These are phyloP conservation scores for Mikania micrantha DNA, from an alignment of 129 eudicot species.

Conservation along the genomic window DNA sequence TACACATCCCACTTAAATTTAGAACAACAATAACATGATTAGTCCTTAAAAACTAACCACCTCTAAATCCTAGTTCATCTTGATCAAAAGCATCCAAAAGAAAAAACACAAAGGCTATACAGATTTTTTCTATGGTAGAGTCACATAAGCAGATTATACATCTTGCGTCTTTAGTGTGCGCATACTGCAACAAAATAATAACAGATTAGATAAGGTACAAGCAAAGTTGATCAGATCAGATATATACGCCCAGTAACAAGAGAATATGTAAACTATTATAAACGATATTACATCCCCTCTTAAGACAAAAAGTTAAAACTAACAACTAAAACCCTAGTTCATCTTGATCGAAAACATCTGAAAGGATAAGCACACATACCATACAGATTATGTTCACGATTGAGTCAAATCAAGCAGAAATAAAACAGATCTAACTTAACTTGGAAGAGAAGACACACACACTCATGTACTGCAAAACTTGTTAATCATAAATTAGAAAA, in stretches of 20 bases:
- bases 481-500: not conserved
- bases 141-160: slow-evolving; percentile 9
- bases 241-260: not conserved
- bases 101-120: not conserved
- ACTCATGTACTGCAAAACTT: not conserved
- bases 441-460: slow-evolving; percentile 7
- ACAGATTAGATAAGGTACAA: not conserved
- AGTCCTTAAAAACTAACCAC: too few relatives aligned
- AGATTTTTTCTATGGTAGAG: not conserved
- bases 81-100: not conserved
- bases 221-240: slow-evolving; percentile 5
- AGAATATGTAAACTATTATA: not conserved
- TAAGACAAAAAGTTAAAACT: not conserved
- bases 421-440: slow-evolving; percentile 11
- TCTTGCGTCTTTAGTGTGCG: not conserved
- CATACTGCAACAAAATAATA: not conserved
- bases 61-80: slow-evolving; percentile 3
- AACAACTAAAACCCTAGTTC: slow-evolving; percentile 5
- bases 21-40: not conserved
- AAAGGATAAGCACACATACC: not conserved
- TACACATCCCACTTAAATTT: too few relatives aligned
- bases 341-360: not conserved
- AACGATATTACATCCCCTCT: not conserved
- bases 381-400: not conserved
- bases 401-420: not conserved